Evolutionary conservation across 129 eudicot species (phyloP).

Genomic region (Kitagawia praeruptora): DNA sequence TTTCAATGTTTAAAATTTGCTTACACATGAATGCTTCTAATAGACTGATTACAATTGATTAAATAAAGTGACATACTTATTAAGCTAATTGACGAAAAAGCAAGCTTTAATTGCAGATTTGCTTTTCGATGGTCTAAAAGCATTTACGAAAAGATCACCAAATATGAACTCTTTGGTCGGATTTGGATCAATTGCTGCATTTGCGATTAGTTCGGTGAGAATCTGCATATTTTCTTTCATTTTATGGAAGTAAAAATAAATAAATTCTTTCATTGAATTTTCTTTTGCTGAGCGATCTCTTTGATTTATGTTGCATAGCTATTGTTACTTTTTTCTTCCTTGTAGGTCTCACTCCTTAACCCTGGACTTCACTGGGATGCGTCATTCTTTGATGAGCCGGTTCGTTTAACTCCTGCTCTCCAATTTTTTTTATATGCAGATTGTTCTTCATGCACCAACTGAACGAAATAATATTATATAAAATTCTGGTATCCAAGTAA

Average conservation of each 20-base stretch:
- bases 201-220: constrained; percentile 72
- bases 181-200: constrained; percentile 88
- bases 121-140: constrained; percentile 74
- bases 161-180: constrained; percentile 98
- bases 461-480: background rate
- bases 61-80: background rate
- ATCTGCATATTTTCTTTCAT: background rate
- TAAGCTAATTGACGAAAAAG: constrained; percentile 7
- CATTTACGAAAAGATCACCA: constrained; percentile 77
- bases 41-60: background rate
- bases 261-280: background rate
- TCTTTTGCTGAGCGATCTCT: constrained; percentile 11
- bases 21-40: background rate
- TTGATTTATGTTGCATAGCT: constrained; percentile 7
- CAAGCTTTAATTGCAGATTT: constrained; percentile 34
- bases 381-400: constrained; percentile 93
- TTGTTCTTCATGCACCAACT: background rate
- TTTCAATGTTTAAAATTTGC: background rate
- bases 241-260: background rate
- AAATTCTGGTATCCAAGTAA: background rate
- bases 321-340: constrained; percentile 17
- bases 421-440: background rate
- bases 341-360: constrained; percentile 81
- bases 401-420: constrained; percentile 30
- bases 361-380: constrained; percentile 90